Base-by-base conservation (phyloP, 441 rosid genomes). In the Bocquillonia castaneifolia region DNA sequence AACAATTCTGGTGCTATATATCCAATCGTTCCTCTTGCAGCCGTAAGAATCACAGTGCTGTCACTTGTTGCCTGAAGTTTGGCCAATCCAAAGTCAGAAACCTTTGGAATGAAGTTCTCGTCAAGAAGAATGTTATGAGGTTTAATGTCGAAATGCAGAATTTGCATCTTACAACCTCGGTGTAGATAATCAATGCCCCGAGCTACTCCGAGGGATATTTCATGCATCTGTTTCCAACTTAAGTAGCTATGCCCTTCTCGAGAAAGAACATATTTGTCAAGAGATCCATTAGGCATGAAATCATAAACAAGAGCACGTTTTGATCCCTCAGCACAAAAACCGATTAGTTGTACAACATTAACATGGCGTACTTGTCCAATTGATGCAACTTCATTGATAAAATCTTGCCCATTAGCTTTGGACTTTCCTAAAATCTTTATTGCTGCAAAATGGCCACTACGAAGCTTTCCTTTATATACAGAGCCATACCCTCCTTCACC, bases 401-500 rank as follows among this genome's bases (percentile, higher is more conserved):
- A 72, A 3, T 67, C 72, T 60, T 67, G 67, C 26, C 71, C 71
- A 23, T 66, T 72, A 1, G 48, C 56, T 5, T 42, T 72, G n/a
- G 76, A 66, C 61, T 72, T 59, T 10, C 62, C 62, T 3, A 66
- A 31, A n/a, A 72, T 39, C 61, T 72, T 72, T 26, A 72, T 10
- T 59, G 67, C 67, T 34, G 51, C 71, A 48, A 59, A 31, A 1
- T 36, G 63, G 9, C 76, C 67, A 25, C 76, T 64, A 14, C 75
- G 61, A 52, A 72, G 69, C 39, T 45, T 71, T 13, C 63, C 68
- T 53, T 70, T 53, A 40, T 52, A 70, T 20, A 70, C 67, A 17
- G 68, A 70, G 22, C 74, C 69, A 17, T 71, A 71, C 26, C 74
- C 74, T 63, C 74, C 74, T 63, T 71, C 53, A 5, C 74, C 74